Evolutionary conservation across 768 basidiomycete genomes (phyloP).

Genomic region (Agaricus blazei): DNA sequence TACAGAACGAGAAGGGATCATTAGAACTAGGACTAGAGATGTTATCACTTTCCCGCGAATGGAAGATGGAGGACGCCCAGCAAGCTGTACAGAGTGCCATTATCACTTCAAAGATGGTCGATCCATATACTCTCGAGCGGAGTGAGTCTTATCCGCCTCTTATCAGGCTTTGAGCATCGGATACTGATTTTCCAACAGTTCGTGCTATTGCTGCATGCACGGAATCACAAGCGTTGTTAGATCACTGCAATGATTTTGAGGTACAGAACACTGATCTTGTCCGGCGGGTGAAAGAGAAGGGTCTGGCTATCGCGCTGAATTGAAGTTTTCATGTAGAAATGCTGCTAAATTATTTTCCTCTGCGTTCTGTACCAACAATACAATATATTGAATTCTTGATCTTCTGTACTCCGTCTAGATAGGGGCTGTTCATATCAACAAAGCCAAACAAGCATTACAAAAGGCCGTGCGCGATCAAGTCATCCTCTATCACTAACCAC

Average conservation of each 20-base stretch:
- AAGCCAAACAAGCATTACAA: slow-evolving; percentile 33
- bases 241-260: neutral
- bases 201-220: neutral
- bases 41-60: neutral
- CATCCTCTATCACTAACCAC: slow-evolving; percentile 25
- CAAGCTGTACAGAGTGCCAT: neutral
- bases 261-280: neutral
- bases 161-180: neutral
- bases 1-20: neutral
- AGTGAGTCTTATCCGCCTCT: neutral
- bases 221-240: neutral
- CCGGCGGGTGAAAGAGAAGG: neutral
- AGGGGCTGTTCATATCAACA: slow-evolving; percentile 24
- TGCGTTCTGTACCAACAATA: neutral
- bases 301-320: neutral
- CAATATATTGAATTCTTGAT: neutral
- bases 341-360: neutral
- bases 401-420: neutral
- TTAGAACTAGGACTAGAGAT: neutral
- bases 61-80: slow-evolving; percentile 3
- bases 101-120: slow-evolving; percentile 4
- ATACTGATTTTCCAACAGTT: neutral
- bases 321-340: neutral
- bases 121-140: neutral
- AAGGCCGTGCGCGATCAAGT: slow-evolving; percentile 23